Conservation (phyloP, 2,329 filamentous ascomycete genomes). For the Hypoxylon sp. region DNA sequence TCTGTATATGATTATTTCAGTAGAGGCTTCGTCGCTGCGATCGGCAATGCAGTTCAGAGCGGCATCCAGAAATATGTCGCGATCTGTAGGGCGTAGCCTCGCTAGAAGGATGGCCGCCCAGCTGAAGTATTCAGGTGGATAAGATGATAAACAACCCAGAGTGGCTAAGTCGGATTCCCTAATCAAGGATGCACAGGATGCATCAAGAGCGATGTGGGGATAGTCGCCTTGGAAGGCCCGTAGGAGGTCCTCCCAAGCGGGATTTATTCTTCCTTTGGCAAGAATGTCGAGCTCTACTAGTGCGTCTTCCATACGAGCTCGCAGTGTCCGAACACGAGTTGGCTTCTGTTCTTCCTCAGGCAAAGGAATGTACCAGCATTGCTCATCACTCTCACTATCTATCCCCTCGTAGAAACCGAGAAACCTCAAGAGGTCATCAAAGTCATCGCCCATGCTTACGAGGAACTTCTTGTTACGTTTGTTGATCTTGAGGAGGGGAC, state of each 20-base stretch:
- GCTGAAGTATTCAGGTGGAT: constrained; percentile 45
- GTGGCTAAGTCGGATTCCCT: constrained; percentile 42
- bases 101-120: constrained; percentile 51
- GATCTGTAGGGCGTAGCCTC: constrained; percentile 43
- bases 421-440: constrained; percentile 62
- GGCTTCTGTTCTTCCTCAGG: constrained; percentile 56
- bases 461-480: constrained; percentile 69
- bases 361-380: constrained; percentile 54
- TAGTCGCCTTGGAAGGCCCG: constrained; percentile 43
- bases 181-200: constrained; percentile 3
- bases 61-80: constrained; percentile 47
- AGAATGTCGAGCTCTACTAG: constrained; percentile 45
- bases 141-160: constrained; percentile 49
- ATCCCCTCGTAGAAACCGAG: constrained; percentile 63
- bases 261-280: constrained; percentile 17
- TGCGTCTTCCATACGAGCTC: constrained; percentile 51
- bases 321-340: constrained; percentile 53
- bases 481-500: constrained; percentile 60
- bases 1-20: constrained; percentile 48
- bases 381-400: constrained; percentile 56
- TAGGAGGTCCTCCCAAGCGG: constrained; percentile 47
- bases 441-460: constrained; percentile 66
- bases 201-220: constrained; percentile 6
- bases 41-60: constrained; percentile 47
- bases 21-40: constrained; percentile 45